phyloP scores from a whole-genome alignment of 495 filamentous ascomycete species.

The Chlorociboria aeruginascens region DNA sequence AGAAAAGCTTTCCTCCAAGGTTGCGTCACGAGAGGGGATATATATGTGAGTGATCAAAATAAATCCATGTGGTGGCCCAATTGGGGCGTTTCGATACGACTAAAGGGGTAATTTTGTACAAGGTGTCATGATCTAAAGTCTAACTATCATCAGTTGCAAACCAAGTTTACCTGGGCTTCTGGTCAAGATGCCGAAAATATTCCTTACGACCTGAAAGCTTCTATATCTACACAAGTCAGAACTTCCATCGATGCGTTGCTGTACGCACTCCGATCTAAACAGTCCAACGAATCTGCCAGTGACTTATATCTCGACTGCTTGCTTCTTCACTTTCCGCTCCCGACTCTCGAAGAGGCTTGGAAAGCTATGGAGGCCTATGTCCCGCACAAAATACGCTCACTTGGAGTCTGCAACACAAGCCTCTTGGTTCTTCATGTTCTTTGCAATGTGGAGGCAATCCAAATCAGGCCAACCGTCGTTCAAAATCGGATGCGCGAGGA shows the following conservation, averaged over 20 bases:
- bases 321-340: constrained; percentile 59
- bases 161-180: constrained; percentile 60
- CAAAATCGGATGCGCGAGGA: too few species aligned
- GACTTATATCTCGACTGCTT: constrained; percentile 59
- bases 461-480: constrained; percentile 48
- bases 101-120: too few species aligned
- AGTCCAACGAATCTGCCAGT: neutral
- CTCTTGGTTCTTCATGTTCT: constrained; percentile 41
- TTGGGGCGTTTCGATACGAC: too few species aligned
- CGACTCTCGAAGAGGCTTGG: constrained; percentile 43
- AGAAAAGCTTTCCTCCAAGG: constrained; percentile 43
- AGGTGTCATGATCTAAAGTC: too few species aligned
- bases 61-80: too few species aligned
- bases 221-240: constrained; percentile 48
- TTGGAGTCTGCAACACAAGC: constrained; percentile 64
- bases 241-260: constrained; percentile 53
- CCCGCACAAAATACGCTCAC: constrained; percentile 43
- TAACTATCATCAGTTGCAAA: constrained; percentile 50
- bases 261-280: constrained; percentile 58
- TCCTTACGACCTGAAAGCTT: constrained; percentile 42
- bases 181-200: constrained; percentile 47
- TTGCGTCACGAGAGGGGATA: constrained; percentile 42
- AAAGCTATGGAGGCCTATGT: constrained; percentile 57
- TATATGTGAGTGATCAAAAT: constrained; percentile 45
- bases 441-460: constrained; percentile 27